Percentiles rank a stretch among this genome's conserved stretches.
phyloP scores from a whole-genome alignment of 2,329 filamentous ascomycete species.

The Stagonosporopsis cucurbitacearum region DNA sequence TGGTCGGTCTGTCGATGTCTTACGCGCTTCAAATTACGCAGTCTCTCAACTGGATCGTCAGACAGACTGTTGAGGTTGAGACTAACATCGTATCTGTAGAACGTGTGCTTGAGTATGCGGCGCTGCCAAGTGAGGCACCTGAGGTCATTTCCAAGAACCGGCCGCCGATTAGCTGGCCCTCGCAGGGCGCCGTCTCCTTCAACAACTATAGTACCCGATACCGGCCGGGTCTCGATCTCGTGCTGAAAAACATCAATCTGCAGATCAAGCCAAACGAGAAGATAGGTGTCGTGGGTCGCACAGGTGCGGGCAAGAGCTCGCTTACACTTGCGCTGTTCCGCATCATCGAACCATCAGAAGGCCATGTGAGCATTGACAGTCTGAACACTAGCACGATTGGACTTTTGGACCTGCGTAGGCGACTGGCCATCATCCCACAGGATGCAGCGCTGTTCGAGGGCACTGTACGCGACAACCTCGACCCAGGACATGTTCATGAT shows the following conservation, averaged over 20 bases:
- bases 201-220: conserved; percentile 95
- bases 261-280: conserved; percentile 97
- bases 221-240: conserved; percentile 84
- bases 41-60: conserved; percentile 98
- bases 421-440: conserved; percentile 95
- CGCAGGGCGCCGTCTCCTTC: conserved; percentile 86
- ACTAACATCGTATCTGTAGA: conserved; percentile 99
- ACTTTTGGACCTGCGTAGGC: conserved; percentile 82
- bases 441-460: conserved; percentile 96
- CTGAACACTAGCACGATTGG: conserved; percentile 91
- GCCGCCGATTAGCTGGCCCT: conserved; percentile 89
- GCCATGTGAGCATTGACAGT: conserved; percentile 86
- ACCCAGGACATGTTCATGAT: conserved; percentile 92
- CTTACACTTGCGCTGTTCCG: conserved; percentile 92
- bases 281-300: conserved; percentile 95
- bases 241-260: conserved; percentile 89
- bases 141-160: conserved; percentile 89
- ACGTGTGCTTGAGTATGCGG: conserved; percentile 93
- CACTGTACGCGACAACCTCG: conserved; percentile 90
- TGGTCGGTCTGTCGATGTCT: conserved; percentile 93
- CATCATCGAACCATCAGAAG: conserved; percentile 86
- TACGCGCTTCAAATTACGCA: conserved; percentile 97
- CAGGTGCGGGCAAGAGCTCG: conserved; percentile 94
- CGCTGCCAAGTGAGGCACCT: conserved; percentile 88
- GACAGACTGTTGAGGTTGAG: conserved; percentile 99